Base-by-base conservation (phyloP, 805 yeast species). In the Cyberlindnera euphorbiiphila region DNA sequence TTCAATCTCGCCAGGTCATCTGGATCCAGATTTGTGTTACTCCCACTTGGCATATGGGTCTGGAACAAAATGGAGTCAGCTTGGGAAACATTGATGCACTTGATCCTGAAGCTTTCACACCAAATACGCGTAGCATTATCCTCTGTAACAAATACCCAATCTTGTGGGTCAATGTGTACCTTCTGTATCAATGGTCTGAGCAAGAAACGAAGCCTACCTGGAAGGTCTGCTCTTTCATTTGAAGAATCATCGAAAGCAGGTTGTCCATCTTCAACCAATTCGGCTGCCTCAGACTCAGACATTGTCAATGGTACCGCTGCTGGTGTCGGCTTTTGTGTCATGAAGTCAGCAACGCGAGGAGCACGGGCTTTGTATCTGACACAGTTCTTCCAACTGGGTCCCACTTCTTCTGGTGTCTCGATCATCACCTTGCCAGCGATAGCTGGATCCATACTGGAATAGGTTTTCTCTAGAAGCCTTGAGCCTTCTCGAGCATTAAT, bases 401-500 rank as follows among this genome's bases (percentile, higher is more conserved):
- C 74, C 7, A 58, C 51, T 29, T 70, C 76, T 6, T 56, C 52
- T 0, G 72, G 66, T 2, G 69, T 49, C 47, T 74, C 68, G 43
- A 67, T 46, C 29, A 43, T 32, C 40, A 73, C 29, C 29, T 31
- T 42, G 12, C 47, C 30, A 47, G 62, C 44, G n/a, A 48, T 32
- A 9, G 29, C 25, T 9, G 45, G 23, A 12, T 39, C 42, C 12
- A 49, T 34, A 23, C 36, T 43, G 7, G 53, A 42, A 32, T 58
- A 44, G 29, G 54, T 38, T 25, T 61, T 59, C 46, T 81, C 87
- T 37, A 82, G 75, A 48, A 79, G 76, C 39, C 72, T 64, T 34
- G 81, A 67, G 14, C 85, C 73, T 51, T 79, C 84, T 36, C 80
- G 65, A 7, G 89, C 82, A 56, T 76, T 77, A n/a, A 71, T 66